These are phyloP conservation scores for Lecanicillium sp. DNA, from an alignment of 2,329 filamentous ascomycete species.

Conservation along the genomic window DNA sequence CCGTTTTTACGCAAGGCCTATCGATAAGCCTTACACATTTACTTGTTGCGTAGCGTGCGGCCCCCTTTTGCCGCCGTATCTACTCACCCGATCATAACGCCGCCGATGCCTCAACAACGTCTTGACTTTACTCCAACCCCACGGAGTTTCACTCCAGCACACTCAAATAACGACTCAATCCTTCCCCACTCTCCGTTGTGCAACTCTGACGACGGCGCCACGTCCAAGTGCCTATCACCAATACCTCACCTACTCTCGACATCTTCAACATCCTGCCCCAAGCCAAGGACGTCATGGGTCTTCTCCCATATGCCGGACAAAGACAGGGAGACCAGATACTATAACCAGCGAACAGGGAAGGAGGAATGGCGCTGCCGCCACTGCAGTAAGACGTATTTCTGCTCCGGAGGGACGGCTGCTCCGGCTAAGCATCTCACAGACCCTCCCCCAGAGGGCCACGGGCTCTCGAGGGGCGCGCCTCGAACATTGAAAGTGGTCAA, in stretches of 20 bases:
- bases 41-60: background rate
- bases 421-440: slow-evolving; percentile 14
- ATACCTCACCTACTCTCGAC: slow-evolving; percentile 1
- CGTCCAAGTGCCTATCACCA: background rate
- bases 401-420: slow-evolving; percentile 13
- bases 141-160: background rate
- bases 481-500: slow-evolving; percentile 10
- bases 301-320: slow-evolving; percentile 16
- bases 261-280: background rate
- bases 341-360: slow-evolving; percentile 13
- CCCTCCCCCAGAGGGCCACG: slow-evolving; percentile 14
- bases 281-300: slow-evolving; percentile 14
- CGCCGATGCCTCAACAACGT: background rate
- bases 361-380: slow-evolving; percentile 16
- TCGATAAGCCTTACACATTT: background rate
- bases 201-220: background rate
- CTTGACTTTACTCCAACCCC: background rate
- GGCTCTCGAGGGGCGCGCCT: slow-evolving; percentile 7
- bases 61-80: background rate
- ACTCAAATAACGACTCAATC: background rate
- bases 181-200: background rate
- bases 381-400: slow-evolving; percentile 14
- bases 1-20: background rate
- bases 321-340: slow-evolving; percentile 15
- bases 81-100: background rate